Percentiles rank a stretch among this genome's conserved stretches.
phyloP scores from a whole-genome alignment of 169 alveolate species.

The Plasmodium inui region DNA sequence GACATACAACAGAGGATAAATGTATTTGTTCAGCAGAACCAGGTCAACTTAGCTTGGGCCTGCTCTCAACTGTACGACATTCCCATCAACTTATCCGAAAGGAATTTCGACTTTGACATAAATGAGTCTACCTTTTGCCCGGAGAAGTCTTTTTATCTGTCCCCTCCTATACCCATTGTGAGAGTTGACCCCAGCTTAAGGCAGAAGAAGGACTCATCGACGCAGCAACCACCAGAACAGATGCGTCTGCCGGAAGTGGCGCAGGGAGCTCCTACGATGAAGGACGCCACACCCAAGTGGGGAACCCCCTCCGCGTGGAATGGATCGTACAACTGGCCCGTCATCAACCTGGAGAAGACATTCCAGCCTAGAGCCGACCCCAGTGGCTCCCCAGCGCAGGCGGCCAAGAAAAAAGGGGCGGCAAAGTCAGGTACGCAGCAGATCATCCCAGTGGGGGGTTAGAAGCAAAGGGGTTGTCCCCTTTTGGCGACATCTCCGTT shows the following conservation, averaged over 20 bases:
- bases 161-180: conserved; percentile 67
- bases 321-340: conserved; percentile 70
- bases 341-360: conserved; percentile 7
- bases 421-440: not conserved
- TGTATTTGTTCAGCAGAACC: conserved; percentile 86
- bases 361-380: not conserved
- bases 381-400: not conserved
- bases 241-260: not conserved
- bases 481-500: no score
- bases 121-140: conserved; percentile 43
- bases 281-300: not conserved
- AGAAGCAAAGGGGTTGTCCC: no score
- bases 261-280: not conserved
- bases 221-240: not conserved
- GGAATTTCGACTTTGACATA: conserved; percentile 69
- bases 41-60: conserved; percentile 85
- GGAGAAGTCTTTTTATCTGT: conserved; percentile 28
- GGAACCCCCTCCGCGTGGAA: conserved; percentile 17
- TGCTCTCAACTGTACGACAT: conserved; percentile 79
- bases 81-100: conserved; percentile 76
- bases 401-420: not conserved
- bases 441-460: not conserved
- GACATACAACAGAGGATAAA: conserved; percentile 87
- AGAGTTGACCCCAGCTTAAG: not conserved
- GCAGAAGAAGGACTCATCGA: not conserved